Base-by-base conservation (phyloP, 148 eudicot genomes). In the Heliamphora exappendiculata region DNA sequence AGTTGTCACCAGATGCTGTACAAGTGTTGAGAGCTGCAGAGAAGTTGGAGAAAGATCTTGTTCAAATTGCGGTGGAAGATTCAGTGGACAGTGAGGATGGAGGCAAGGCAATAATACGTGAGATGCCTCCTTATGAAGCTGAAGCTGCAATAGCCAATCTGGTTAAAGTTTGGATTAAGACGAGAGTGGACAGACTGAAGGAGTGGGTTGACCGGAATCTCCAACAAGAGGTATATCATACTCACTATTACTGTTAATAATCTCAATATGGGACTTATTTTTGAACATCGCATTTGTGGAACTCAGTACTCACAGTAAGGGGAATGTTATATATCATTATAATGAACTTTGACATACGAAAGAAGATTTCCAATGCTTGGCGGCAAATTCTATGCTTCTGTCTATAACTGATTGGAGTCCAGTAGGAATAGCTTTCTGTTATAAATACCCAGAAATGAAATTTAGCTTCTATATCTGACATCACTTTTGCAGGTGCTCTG, bases 91-190 rank as follows among this genome's bases (percentile, higher is more conserved):
- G 97, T 76, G 97, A 95, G 45, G 99, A 95, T 88, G 99, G 99
- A 59, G 99, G 96, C 53, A 95, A 95, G 86, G 99, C 91, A 75
- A 88, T 95, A 53, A 95, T 95, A 41, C 94, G 96, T 73, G 99
- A 95, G 81, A 95, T 95, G 99, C 99, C 97, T 78, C 99, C 99
- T 65, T 95, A 72, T 87, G 99, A 95, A 79, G 99, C 99, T 83
- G 96, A 95, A 85, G 84, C 91, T 75, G 90, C 90, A 59, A 91
- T 95, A 75, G 93, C 90, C 75, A 89, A 87, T 81, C 71, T 95
- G 82, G 97, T 95, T 63, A 93, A 91, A 82, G 78, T 62, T n/a
- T 95, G 99, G 99, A 89, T 90, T 79, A 92, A 91, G 83, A 84
- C 85, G 31, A 88, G 96, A 82, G 83, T 90, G 5, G 99, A 92